Base-by-base conservation (phyloP, 2,329 filamentous ascomycete species). In the Alternaria ethzedia region DNA sequence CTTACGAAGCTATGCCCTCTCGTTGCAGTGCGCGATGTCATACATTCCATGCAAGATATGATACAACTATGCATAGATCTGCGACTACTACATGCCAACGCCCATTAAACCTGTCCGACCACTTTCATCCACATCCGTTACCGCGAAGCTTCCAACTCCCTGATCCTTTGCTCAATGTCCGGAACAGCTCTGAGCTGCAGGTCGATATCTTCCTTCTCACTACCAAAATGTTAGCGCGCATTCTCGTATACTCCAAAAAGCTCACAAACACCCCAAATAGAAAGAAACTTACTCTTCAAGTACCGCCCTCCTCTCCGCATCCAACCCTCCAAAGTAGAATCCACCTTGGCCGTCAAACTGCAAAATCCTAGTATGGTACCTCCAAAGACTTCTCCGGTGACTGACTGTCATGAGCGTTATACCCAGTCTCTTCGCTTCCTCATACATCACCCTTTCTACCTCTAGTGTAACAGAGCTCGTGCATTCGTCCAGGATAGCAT, bases 361-460 rank as follows among this genome's bases (percentile, higher is more conserved):
- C 76, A 99, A 81, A 64, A 99, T 98, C 80, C 91, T 91, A 70
- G 89, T 91, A 80, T 99, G 96, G 79, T 99, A 98, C 80, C 96
- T 94, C 96, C 96, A 99, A 71, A 99, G 81, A 82, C 93, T 97
- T 66, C 94, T 85, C 9, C 96, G 86, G 80, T 99, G 96, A 68
- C 90, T 94, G 23, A 99, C 96, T 0, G 96, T 99, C 93, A 99
- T 97, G 67, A 99, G 86, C 0, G 96, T 98, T 73, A 97, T 96
- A 4, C 93, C 94, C 17, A 97, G 82, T 17, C 88, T 86, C 85
- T 99, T 98, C 54, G 96, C 96, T 59, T 93, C 94, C 72, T 97
- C 95, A 80, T 99, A 99, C 94, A 99, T 98, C 77, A 93, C 87
- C 78, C 93, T 91, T 77, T 99, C 96, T 64, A 94, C 94, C 71